These are phyloP conservation scores for Colletotrichum zoysiae DNA, from an alignment of 2,329 filamentous ascomycete species.

Conservation along the genomic window DNA sequence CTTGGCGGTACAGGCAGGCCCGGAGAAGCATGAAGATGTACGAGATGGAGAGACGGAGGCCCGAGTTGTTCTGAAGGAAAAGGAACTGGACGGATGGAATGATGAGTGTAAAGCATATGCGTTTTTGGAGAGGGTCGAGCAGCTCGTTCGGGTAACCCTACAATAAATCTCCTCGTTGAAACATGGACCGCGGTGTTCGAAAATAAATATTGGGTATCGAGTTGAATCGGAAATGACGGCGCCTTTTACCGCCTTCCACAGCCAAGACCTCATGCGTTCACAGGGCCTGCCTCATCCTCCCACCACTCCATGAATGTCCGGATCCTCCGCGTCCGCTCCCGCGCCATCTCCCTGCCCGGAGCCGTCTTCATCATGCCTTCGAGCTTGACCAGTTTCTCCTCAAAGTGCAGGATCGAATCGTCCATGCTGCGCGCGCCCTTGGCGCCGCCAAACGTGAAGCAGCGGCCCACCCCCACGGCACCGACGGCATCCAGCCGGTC, in stretches of 20 bases:
- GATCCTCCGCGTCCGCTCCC: slow-evolving; percentile 66
- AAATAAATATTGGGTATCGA: slow-evolving; percentile 32
- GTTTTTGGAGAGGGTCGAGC: not conserved
- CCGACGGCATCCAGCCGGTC: slow-evolving; percentile 94
- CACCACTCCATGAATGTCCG: slow-evolving; percentile 69
- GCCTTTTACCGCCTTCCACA: not conserved
- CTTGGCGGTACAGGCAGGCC: slow-evolving; percentile 34
- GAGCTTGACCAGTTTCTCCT: slow-evolving; percentile 78
- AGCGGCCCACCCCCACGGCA: slow-evolving; percentile 83
- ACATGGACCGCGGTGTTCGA: slow-evolving; percentile 8
- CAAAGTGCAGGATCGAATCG: slow-evolving; percentile 79
- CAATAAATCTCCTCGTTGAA: slow-evolving; percentile 22
- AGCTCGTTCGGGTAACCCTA: slow-evolving; percentile 5
- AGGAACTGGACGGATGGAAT: not conserved
- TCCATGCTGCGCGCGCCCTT: slow-evolving; percentile 66
- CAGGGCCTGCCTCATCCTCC: slow-evolving; percentile 59
- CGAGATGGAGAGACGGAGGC: not conserved
- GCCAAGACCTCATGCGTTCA: slow-evolving; percentile 11
- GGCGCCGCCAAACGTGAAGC: slow-evolving; percentile 81
- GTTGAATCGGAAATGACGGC: slow-evolving; percentile 36
- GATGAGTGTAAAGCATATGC: not conserved
- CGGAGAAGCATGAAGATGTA: slow-evolving; percentile 1
- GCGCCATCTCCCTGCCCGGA: slow-evolving; percentile 65
- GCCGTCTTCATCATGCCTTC: slow-evolving; percentile 75
- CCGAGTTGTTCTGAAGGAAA: not conserved